Base-by-base conservation (phyloP, 768 basidiomycete genomes). In the Tulasnella sp. region DNA sequence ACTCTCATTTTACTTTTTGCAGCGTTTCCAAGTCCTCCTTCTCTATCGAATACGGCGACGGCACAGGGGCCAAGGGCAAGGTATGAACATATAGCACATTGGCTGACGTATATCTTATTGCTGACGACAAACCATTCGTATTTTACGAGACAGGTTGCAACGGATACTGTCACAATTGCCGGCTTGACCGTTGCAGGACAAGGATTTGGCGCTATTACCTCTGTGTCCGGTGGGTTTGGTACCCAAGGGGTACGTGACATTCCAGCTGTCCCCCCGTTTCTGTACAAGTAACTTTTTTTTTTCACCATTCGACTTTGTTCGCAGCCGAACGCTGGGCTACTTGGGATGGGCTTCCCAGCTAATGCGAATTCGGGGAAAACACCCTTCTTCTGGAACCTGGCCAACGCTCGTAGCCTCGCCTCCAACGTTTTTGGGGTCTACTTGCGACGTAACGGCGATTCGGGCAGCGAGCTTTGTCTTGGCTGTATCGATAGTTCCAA, bases 121-220 rank as follows among this genome's bases (percentile, higher is more conserved):
- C n/a, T 43, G 41, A 19, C 41, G 19, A 43, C 41, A 19, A 19
- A 10, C n/a, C 11, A 43, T 19, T 43, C 10, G 41, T 43, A 43
- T 19, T 19, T 10, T 10, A 19, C 41, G 19, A 43, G 11, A 43
- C 19, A 43, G 31, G 53, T 53, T 22, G 53, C 53, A 8, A 67
- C 62, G 12, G 81, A 82, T 62, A 74, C 67, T 0, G 78, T 82
- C 4, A 67, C 68, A 29, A 65, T 81, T n/a, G 76, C 68, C 4
- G 74, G 75, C 1, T 49, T 81, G 15, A 71, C 72, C 65, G 77
- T 73, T 7, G 63, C 63, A 2, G 65, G 65, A 41, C 79, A 80
- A 65, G 69, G 68, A 2, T 63, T 80, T 12, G 77, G 77, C 17
- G 72, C 72, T 19, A 77, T 78, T 21, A 70, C 65, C 15, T 66